phyloP scores from a whole-genome alignment of 1,284 basidiomycete species.

The Microstroma glucosiphilum region DNA sequence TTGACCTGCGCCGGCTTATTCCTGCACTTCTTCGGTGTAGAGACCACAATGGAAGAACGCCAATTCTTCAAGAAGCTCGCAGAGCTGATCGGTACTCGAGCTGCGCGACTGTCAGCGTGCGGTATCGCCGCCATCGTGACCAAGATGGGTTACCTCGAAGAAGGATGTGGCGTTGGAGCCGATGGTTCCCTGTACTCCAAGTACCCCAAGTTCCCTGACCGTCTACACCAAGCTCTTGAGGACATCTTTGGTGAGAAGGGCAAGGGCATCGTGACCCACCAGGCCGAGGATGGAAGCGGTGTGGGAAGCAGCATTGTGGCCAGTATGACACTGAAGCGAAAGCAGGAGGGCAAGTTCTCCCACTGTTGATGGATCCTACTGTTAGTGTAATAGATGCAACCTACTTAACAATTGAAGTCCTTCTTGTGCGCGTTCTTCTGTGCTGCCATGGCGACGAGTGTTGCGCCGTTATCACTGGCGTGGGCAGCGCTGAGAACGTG shows the following conservation, averaged over 20 bases:
- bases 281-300: constrained; percentile 48
- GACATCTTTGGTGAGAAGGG: constrained; percentile 48
- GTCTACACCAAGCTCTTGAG: constrained; percentile 45
- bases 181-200: constrained; percentile 46
- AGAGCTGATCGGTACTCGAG: constrained; percentile 57
- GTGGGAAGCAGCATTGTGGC: constrained; percentile 48
- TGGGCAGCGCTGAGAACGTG: too few relatives aligned
- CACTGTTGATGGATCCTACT: constrained; percentile 19
- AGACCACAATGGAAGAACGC: constrained; percentile 45
- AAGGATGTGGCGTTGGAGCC: constrained; percentile 42
- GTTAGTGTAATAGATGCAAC: too few relatives aligned
- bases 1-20: constrained; percentile 95
- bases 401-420: too few relatives aligned
- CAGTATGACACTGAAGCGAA: constrained; percentile 44
- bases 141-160: constrained; percentile 46
- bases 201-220: constrained; percentile 45
- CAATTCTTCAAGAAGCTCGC: constrained; percentile 58
- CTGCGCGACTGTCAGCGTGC: constrained; percentile 44
- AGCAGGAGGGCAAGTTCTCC: constrained; percentile 29
- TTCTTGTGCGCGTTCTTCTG: too few relatives aligned
- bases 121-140: constrained; percentile 45
- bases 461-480: too few relatives aligned
- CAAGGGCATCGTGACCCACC: constrained; percentile 34
- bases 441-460: too few relatives aligned
- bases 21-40: constrained; percentile 53